Evolutionary conservation across 2,329 filamentous ascomycete species (phyloP), one percentile per base, ranked within the genome.

Genomic region (Xenosphaeropsis pyriputrescens): DNA sequence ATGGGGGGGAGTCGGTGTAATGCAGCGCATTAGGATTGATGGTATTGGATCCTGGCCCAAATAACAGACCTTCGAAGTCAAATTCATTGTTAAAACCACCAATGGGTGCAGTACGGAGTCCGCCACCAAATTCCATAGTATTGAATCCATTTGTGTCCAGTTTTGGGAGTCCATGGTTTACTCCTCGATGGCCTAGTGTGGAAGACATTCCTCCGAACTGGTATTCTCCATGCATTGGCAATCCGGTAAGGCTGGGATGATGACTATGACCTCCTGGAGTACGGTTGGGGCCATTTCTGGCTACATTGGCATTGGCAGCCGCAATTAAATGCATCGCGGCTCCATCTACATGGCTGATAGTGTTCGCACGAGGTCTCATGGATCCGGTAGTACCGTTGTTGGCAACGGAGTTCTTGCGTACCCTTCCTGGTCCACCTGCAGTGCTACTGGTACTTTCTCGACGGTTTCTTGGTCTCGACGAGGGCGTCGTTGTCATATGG

Each of bases 291-390:
- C 60, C 46, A 59, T 66, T 47, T 62, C 68, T 51, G 32, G 67
- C 63, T 33, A 67, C 62, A n/a, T 54, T 44, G 17, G 37, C 51
- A 50, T 72, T 75, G 36, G 70, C 69, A 11, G 71, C 64, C 36
- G 73, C 72, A 45, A 84, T 68, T 60, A 91, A 72, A 49, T 79
- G 83, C 56, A 93, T 72, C 31, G 79, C 74, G 38, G 70, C 68
- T 40, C 75, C 72, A 55, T 95, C 91, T 40, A 96, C 76, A 57
- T 96, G 88, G 54, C 88, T 91, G 53, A 98, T 93, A 29, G 91
- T 98, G 56, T 96, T 96, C 39, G 91, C 89, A 50, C 91, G 71
- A 16, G 89, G 91, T 46, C 91, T 73, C 74, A 89, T 88, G 11
- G 70, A 67, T 38, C 68, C 66, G 38, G 64, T 60, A 43, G 61